phyloP scores from a whole-genome alignment of 169 alveolate species.

The Eimeria sp. region DNA sequence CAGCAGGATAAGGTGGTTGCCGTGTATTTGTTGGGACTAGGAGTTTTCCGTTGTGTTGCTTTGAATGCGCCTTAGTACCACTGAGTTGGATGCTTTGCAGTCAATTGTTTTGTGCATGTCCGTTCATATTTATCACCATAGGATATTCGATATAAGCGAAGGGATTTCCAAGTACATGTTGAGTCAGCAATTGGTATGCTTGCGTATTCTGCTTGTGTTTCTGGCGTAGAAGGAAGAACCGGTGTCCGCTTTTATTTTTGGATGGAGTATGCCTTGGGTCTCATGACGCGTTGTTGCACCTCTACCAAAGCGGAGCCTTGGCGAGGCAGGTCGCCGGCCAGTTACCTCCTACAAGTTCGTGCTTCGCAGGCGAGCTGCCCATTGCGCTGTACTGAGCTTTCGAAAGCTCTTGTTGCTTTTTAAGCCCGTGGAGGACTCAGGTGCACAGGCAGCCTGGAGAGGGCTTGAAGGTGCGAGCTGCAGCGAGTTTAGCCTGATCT shows the following conservation, averaged over 20 bases:
- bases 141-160: not conserved
- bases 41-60: too few species aligned
- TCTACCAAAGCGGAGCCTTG: conserved; percentile 53
- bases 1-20: not conserved
- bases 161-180: not conserved
- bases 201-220: not conserved
- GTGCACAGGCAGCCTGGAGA: not conserved
- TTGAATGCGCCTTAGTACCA: not conserved
- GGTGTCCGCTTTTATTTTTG: conserved; percentile 46
- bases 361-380: conserved; percentile 47
- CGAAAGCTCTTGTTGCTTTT: not conserved
- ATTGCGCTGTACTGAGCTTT: conserved; percentile 73
- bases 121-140: not conserved
- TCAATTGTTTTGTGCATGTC: not conserved
- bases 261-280: conserved; percentile 65
- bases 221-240: conserved; percentile 45
- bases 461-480: conserved; percentile 1
- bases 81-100: not conserved
- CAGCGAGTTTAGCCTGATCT: not conserved
- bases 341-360: not conserved
- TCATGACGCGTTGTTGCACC: conserved; percentile 59
- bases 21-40: not conserved
- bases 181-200: not conserved
- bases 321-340: conserved; percentile 42
- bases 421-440: not conserved